Percentiles rank a stretch among this genome's conserved stretches.
Evolutionary conservation across 2,329 filamentous ascomycete genomes (phyloP).

Genomic region (Xylariales sp.): DNA sequence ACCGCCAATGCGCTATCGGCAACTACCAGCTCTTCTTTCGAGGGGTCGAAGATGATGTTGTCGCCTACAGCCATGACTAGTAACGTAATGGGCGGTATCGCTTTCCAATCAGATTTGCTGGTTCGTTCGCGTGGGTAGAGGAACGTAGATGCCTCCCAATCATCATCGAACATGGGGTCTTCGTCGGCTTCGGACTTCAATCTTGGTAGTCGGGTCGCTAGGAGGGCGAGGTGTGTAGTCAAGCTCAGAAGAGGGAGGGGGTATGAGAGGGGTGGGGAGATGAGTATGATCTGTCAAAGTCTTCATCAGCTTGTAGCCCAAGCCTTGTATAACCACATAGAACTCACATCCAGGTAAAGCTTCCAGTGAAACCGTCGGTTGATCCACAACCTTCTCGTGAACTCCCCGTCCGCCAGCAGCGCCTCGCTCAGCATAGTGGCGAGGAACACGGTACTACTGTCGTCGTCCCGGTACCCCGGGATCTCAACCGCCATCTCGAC

Average conservation of each 20-base stretch:
- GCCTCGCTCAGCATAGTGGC: slow-evolving; percentile 86
- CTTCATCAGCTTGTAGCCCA: too few species aligned
- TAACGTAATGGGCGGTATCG: slow-evolving; percentile 79
- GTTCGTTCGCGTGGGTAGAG: slow-evolving; percentile 60
- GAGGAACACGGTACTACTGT: slow-evolving; percentile 81
- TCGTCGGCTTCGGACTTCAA: slow-evolving; percentile 88
- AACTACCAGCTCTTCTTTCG: slow-evolving; percentile 85
- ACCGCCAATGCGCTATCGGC: slow-evolving; percentile 86
- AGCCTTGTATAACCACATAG: too few species aligned
- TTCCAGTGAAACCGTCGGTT: slow-evolving; percentile 95
- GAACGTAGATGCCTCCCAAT: slow-evolving; percentile 80
- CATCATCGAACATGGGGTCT: slow-evolving; percentile 95
- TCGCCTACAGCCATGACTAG: slow-evolving; percentile 81
- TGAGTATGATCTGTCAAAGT: slow-evolving; percentile 72
- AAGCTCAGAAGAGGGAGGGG: slow-evolving; percentile 88
- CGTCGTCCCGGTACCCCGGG: slow-evolving; percentile 84
- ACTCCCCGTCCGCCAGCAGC: slow-evolving; percentile 66
- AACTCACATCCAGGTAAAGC: slow-evolving; percentile 83
- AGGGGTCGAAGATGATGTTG: slow-evolving; percentile 92
- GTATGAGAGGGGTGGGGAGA: slow-evolving; percentile 89
- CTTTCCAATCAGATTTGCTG: slow-evolving; percentile 16
- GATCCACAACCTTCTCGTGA: slow-evolving; percentile 73
- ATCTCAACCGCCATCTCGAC: slow-evolving; percentile 90
- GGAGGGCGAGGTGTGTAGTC: slow-evolving; percentile 87
- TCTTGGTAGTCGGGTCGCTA: slow-evolving; percentile 77